Conservation (phyloP, 768 basidiomycete genomes). For the Tephrocybe rancida region DNA sequence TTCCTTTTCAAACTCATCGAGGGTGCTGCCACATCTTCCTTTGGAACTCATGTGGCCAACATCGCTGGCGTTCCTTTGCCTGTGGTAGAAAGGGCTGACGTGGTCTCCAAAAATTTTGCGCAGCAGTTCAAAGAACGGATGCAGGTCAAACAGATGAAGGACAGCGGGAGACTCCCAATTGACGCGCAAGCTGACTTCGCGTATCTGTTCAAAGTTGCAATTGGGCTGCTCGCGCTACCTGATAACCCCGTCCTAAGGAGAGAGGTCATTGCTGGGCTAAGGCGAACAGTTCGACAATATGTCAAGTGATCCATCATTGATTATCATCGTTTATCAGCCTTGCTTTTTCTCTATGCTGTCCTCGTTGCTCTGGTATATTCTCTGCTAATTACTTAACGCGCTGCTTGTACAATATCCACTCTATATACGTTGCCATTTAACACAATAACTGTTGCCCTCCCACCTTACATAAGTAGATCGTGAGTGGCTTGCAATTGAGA, state of each 20-base stretch:
- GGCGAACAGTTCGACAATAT: slow-evolving; percentile 31
- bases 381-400: background rate
- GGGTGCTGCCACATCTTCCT: slow-evolving; percentile 85
- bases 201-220: slow-evolving; percentile 69
- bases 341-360: slow-evolving; percentile 6
- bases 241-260: slow-evolving; percentile 52
- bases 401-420: background rate
- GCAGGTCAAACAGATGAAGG: slow-evolving; percentile 59
- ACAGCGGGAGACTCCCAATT: slow-evolving; percentile 66
- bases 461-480: too few relatives aligned
- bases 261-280: slow-evolving; percentile 59
- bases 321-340: background rate
- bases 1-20: slow-evolving; percentile 95
- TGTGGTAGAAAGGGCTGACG: slow-evolving; percentile 88
- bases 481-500: too few relatives aligned
- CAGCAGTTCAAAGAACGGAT: slow-evolving; percentile 83
- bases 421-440: background rate
- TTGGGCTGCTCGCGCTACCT: slow-evolving; percentile 52
- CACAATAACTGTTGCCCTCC: background rate
- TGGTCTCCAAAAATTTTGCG: slow-evolving; percentile 85
- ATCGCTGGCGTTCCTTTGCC: slow-evolving; percentile 87
- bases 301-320: slow-evolving; percentile 5
- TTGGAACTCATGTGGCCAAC: slow-evolving; percentile 93
- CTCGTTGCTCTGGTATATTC: slow-evolving; percentile 5
- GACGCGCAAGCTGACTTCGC: slow-evolving; percentile 89